These are phyloP conservation scores for Botrytis byssoidea DNA, from an alignment of 2,329 filamentous ascomycete species.

Conservation along the genomic window DNA sequence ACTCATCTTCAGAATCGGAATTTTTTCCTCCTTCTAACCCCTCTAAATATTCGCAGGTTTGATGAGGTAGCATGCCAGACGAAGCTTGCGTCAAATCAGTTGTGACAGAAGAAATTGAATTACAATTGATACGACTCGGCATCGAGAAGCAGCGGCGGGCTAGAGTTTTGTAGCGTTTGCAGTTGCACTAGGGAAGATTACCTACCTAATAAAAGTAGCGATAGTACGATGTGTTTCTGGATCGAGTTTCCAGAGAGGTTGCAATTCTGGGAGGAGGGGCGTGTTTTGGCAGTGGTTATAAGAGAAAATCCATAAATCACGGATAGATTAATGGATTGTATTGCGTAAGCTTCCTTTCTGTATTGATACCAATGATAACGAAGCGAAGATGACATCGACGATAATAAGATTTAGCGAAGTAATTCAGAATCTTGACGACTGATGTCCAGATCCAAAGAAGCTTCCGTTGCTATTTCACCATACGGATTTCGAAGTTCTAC, in stretches of 20 bases:
- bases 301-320: neutral
- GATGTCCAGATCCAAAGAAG: neutral
- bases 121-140: accelerated
- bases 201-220: neutral
- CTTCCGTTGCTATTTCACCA: neutral
- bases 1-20: neutral
- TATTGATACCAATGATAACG: neutral
- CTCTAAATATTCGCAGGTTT: neutral
- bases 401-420: neutral
- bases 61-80: neutral
- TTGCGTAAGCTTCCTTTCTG: neutral
- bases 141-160: too few relatives aligned
- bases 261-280: too few relatives aligned
- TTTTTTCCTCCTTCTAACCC: accelerated
- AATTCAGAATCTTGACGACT: neutral
- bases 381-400: neutral
- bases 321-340: neutral
- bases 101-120: neutral
- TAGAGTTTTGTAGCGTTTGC: neutral
- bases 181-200: neutral
- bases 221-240: neutral
- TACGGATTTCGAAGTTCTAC: neutral
- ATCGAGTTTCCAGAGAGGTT: neutral
- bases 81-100: neutral
- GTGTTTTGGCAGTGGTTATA: neutral